A percentile compares a stretch with the other conserved stretches of the same genome.
These are phyloP conservation scores for Tricholomella constricta DNA, from an alignment of 768 basidiomycete genomes.

Conservation along the genomic window DNA sequence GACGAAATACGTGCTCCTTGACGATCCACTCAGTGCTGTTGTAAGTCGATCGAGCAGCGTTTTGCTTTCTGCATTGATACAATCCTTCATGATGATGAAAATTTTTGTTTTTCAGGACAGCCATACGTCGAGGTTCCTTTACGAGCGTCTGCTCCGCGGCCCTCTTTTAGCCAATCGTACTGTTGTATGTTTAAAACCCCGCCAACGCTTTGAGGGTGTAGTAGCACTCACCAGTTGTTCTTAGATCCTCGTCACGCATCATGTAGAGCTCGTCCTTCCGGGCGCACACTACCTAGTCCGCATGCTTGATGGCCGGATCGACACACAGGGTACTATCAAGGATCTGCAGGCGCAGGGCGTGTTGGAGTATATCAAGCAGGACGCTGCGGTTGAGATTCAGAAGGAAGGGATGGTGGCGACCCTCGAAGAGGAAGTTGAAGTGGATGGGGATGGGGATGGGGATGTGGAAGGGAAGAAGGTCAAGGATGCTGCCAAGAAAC, in stretches of 20 bases:
- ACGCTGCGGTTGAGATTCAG: constrained; percentile 50
- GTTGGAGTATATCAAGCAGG: constrained; percentile 58
- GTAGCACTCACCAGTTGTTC: neutral
- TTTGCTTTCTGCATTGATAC: neutral
- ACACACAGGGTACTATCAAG: constrained; percentile 64
- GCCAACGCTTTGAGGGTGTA: too few species aligned
- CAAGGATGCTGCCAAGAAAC: constrained; percentile 55
- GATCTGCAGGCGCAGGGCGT: constrained; percentile 64
- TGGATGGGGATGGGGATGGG: too few species aligned
- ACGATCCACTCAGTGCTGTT: constrained; percentile 83
- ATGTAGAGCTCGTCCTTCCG: constrained; percentile 79
- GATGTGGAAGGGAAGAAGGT: constrained; percentile 25
- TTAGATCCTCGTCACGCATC: constrained; percentile 75
- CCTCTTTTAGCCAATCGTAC: constrained; percentile 69
- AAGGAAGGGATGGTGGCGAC: constrained; percentile 44
- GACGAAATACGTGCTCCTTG: constrained; percentile 70
- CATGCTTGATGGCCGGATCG: constrained; percentile 77
- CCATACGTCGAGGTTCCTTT: constrained; percentile 64
- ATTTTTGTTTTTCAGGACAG: constrained; percentile 49
- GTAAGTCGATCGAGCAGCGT: constrained; percentile 40
- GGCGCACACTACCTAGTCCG: constrained; percentile 69
- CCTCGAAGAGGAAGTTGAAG: constrained; percentile 28
- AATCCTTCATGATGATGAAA: neutral
- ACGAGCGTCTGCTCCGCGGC: constrained; percentile 65
- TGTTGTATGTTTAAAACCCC: constrained; percentile 41